These are phyloP conservation scores for Paramecium tetraurelia DNA, from an alignment of 73 alveolate species.

Conservation along the genomic window DNA sequence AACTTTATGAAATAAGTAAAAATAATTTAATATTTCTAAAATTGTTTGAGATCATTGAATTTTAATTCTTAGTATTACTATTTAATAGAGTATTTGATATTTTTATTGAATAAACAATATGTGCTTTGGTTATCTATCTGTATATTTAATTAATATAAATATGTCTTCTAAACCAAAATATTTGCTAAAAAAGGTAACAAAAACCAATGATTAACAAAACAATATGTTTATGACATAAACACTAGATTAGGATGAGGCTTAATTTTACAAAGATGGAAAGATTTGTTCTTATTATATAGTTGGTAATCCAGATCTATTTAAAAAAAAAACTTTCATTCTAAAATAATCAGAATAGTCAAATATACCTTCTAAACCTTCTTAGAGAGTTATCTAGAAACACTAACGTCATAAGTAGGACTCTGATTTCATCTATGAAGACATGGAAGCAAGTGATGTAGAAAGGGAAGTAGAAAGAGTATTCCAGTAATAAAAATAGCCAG, in stretches of 20 bases:
- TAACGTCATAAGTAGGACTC: not conserved
- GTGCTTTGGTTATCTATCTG: not conserved
- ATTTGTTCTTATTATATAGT: not conserved
- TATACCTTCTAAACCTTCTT: not conserved
- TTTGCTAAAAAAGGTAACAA: not conserved
- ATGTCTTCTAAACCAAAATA: not conserved
- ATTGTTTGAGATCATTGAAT: not conserved
- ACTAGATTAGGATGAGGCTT: not conserved
- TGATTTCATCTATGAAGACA: not conserved
- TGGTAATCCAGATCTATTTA: constrained; percentile 32
- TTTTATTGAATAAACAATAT: not conserved
- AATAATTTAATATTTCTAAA: no score
- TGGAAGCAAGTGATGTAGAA: constrained; percentile 42
- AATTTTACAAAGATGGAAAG: constrained; percentile 17
- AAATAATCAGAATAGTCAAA: constrained; percentile 2
- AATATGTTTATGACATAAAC: constrained; percentile 41
- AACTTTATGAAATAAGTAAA: no score
- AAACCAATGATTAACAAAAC: not conserved
- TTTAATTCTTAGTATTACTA: no score
- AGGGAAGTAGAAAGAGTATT: constrained; percentile 11
- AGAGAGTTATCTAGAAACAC: not conserved
- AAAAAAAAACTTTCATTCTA: not conserved
- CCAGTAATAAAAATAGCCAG: constrained; percentile 9
- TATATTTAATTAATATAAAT: not conserved
- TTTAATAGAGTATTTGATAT: not conserved